Base-by-base conservation (phyloP, 2,329 filamentous ascomycete genomes). In the Hypomyces perniciosus region DNA sequence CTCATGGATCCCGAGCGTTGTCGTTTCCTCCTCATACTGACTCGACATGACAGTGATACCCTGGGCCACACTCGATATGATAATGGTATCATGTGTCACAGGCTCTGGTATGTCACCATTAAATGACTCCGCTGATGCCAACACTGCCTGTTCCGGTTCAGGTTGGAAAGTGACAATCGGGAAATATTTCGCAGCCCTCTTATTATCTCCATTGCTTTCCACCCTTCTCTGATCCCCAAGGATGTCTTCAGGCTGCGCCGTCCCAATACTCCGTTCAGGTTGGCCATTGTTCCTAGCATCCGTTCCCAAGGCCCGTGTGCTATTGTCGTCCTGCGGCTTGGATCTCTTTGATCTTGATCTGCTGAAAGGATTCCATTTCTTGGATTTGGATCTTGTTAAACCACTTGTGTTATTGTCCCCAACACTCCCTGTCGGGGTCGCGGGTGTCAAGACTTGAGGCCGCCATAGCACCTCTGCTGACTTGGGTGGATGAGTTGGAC, bases 321-420 rank as follows among this genome's bases (percentile, higher is more conserved):
- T 9, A 5, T 12, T 10, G 31, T 10, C 29, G 1, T 51, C 52
- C 7, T 30, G 13, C 4, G 44, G 52, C 12, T 59, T 62, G 31
- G 46, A 51, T 44, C 62, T 59, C 52, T 65, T 70, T 30, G 67
- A 69, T 37, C 65, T 70, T 31, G 68, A 70, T 51, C 68, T 55
- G 10, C 75, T 76, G 55, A 85, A 81, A n/a, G 84, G 60, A 49
- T 77, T 82, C 71, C 80, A 80, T 65, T 77, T 81, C 26, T 77
- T 74, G 2, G 73, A 69, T 65, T 78, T 83, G 40, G 73, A 70
- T 57, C 71, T 74, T 44, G 56, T 44, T 30, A 55, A 43, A 7
- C 49, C 46, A 30, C 61, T 59, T 26, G 60, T 57, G 10, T 53
- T 48, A 51, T 53, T 31, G 56, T 51, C 40, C 59, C 54, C 7